These are phyloP conservation scores for Dryas alaskensis DNA, from an alignment of 306 rosid genomes.

Conservation along the genomic window DNA sequence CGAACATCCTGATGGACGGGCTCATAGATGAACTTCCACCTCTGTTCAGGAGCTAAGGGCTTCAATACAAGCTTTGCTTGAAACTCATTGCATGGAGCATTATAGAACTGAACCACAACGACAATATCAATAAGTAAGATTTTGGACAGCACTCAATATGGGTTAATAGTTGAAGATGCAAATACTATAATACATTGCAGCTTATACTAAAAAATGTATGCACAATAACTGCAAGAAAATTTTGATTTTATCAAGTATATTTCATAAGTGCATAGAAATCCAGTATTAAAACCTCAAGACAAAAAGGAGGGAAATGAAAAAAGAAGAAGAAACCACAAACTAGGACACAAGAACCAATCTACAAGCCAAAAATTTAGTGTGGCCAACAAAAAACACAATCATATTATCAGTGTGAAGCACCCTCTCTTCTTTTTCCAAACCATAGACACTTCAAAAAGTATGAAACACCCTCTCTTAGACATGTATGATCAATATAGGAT, in stretches of 20 bases:
- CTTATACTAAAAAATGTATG: not conserved
- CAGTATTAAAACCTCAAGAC: not conserved
- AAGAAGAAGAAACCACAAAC: not conserved
- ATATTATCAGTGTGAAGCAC: no score
- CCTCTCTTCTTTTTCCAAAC: not conserved
- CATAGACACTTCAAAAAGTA: not conserved
- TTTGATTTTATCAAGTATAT: no score
- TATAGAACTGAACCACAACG: slow-evolving; percentile 62
- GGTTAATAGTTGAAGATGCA: not conserved
- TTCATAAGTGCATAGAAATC: not conserved
- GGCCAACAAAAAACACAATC: not conserved
- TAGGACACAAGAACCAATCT: not conserved
- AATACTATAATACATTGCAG: not conserved
- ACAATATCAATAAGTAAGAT: slow-evolving; percentile 17
- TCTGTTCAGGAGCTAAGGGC: slow-evolving; percentile 75
- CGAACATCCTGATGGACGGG: slow-evolving; percentile 73
- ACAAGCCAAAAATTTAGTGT: not conserved
- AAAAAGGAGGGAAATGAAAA: not conserved
- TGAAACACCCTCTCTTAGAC: not conserved
- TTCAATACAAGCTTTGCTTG: slow-evolving; percentile 83
- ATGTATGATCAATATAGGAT: no score
- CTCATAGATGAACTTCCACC: slow-evolving; percentile 80
- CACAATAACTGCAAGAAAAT: no score
- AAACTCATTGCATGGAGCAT: slow-evolving; percentile 76
- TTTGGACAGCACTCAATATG: not conserved